A percentile compares a stretch with the other conserved stretches of the same genome.
phyloP scores from a whole-genome alignment of 176 grass and related monocot species.

The Elaeis guineensis region DNA sequence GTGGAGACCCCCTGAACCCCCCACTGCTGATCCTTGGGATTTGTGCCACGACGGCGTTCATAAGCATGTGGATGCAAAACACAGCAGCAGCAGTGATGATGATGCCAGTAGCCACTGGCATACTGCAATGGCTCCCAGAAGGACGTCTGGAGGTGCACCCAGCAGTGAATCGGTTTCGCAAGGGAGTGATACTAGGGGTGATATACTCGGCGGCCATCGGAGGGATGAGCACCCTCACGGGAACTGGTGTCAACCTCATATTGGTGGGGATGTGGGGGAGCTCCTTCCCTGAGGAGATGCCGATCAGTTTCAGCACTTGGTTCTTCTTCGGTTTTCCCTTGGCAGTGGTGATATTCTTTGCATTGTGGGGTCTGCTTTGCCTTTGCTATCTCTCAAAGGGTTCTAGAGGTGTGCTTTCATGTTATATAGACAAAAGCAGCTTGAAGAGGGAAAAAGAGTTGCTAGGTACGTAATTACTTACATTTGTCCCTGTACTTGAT shows the following conservation, averaged over 20 bases:
- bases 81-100: slow-evolving; percentile 81
- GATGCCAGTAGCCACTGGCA: slow-evolving; percentile 48
- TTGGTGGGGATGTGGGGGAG: slow-evolving; percentile 16
- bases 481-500: too few relatives aligned
- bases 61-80: slow-evolving; percentile 88
- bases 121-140: slow-evolving; percentile 39
- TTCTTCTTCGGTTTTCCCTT: slow-evolving; percentile 7
- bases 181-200: slow-evolving; percentile 9
- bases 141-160: background rate
- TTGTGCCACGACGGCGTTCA: slow-evolving; percentile 49
- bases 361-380: slow-evolving; percentile 17
- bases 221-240: slow-evolving; percentile 9
- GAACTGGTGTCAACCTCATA: slow-evolving; percentile 14
- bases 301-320: slow-evolving; percentile 20
- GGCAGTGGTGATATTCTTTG: slow-evolving; percentile 7
- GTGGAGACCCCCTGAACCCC: too few relatives aligned
- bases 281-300: slow-evolving; percentile 6
- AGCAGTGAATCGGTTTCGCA: slow-evolving; percentile 27
- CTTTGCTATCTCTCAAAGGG: slow-evolving; percentile 4
- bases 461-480: background rate
- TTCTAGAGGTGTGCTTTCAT: background rate
- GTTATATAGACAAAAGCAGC: slow-evolving; percentile 18
- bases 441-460: slow-evolving; percentile 10
- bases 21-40: slow-evolving; percentile 60
- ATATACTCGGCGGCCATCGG: slow-evolving; percentile 13